Percentiles rank a stretch among this genome's conserved stretches.
Conservation (phyloP, 768 basidiomycete genomes). For the Serendipita indica region DNA sequence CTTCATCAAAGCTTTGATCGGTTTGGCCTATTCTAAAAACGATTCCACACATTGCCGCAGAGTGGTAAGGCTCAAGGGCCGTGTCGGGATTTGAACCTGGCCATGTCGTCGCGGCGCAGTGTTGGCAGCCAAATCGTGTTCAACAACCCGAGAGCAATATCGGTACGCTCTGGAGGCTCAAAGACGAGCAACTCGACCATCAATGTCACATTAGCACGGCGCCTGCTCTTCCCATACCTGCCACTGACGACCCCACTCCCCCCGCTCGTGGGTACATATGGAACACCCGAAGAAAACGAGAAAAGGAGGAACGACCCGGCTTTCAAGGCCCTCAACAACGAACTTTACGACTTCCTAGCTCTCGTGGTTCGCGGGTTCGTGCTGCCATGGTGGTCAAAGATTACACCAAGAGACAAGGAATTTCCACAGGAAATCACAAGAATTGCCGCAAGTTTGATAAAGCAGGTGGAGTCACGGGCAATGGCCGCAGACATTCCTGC, state of each 20-base stretch:
- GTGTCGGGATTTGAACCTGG: neutral
- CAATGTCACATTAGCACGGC: conserved; percentile 30
- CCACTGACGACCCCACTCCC: conserved; percentile 32
- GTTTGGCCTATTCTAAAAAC: neutral
- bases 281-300: conserved; percentile 30
- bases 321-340: conserved; percentile 32
- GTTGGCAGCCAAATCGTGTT: conserved; percentile 3
- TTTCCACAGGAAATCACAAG: conserved; percentile 56
- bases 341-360: conserved; percentile 67
- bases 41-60: neutral
- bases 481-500: conserved; percentile 40
- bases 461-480: conserved; percentile 43
- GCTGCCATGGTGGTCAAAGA: conserved; percentile 73
- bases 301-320: neutral
- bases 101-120: conserved; percentile 5
- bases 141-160: neutral
- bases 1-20: neutral
- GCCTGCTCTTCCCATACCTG: conserved; percentile 50
- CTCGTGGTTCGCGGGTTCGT: conserved; percentile 66
- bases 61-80: no score
- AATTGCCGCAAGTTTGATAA: conserved; percentile 43
- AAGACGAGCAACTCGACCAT: neutral
- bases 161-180: conserved; percentile 4
- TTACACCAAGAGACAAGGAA: conserved; percentile 71
- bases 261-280: conserved; percentile 33